These are phyloP conservation scores for Orbilia javanica DNA, from an alignment of 2,329 filamentous ascomycete genomes.

Conservation along the genomic window DNA sequence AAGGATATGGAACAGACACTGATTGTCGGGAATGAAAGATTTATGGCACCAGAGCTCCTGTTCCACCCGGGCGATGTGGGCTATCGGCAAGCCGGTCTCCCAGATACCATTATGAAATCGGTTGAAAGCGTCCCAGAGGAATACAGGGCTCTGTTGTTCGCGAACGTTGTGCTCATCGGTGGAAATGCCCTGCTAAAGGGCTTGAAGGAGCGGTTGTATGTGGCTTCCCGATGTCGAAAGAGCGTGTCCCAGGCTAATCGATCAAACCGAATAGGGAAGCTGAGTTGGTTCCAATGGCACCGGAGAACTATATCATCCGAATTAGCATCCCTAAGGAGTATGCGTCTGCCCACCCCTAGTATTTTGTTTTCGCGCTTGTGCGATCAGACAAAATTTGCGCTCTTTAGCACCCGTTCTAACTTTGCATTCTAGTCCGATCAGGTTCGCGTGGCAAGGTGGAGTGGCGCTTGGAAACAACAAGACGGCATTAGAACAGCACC, in stretches of 20 bases:
- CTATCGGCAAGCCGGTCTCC: constrained; percentile 83
- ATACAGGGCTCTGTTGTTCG: constrained; percentile 83
- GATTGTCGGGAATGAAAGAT: constrained; percentile 90
- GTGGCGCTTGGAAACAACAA: constrained; percentile 79
- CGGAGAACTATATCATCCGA: constrained; percentile 81
- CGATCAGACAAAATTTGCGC: constrained; percentile 39
- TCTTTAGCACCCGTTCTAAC: constrained; percentile 1
- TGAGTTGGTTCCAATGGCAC: constrained; percentile 78
- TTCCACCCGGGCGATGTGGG: constrained; percentile 90
- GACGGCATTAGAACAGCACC: constrained; percentile 74
- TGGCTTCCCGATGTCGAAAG: constrained; percentile 6
- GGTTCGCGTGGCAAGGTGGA: constrained; percentile 87
- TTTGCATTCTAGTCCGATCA: constrained; percentile 72
- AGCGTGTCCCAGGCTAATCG: not conserved
- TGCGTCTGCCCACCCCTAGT: constrained; percentile 60
- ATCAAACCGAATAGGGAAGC: constrained; percentile 67
- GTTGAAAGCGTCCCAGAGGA: constrained; percentile 81
- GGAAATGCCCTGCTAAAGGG: constrained; percentile 84
- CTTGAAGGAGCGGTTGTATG: constrained; percentile 80
- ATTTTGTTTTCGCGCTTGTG: not conserved
- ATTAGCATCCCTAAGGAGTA: constrained; percentile 77
- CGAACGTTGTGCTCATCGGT: constrained; percentile 89
- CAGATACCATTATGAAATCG: constrained; percentile 84
- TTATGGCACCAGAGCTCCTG: constrained; percentile 87
- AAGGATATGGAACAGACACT: constrained; percentile 79